These are phyloP conservation scores for Apiospora sp. DNA, from an alignment of 2,329 filamentous ascomycete genomes.

Conservation along the genomic window DNA sequence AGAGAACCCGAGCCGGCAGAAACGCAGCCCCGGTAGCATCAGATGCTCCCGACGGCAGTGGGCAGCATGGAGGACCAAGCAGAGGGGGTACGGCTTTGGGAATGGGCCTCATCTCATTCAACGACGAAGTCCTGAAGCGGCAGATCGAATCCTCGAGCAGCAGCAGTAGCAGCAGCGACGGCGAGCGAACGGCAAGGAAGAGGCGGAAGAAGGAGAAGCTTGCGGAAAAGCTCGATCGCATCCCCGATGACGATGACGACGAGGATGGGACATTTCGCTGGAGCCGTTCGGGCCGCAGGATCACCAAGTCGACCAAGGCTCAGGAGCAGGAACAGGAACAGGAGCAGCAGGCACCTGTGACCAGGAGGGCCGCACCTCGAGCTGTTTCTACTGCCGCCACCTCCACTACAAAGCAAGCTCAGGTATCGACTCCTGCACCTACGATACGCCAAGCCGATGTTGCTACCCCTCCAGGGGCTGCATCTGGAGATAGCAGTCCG, in stretches of 20 bases:
- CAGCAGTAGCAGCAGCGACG: conserved; percentile 1
- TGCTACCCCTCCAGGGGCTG: neutral
- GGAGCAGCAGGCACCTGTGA: neutral
- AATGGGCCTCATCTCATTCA: neutral
- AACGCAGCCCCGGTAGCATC: neutral
- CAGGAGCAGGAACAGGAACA: neutral
- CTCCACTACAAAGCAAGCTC: neutral
- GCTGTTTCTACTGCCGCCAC: neutral
- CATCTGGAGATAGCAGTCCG: neutral
- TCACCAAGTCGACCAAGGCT: neutral
- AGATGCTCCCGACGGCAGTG: neutral
- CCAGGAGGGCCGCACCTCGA: neutral
- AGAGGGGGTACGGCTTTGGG: neutral
- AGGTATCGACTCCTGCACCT: neutral
- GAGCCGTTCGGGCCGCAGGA: neutral
- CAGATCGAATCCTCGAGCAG: conserved; percentile 8
- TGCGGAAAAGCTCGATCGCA: neutral
- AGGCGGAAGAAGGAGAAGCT: neutral
- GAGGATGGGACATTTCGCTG: neutral
- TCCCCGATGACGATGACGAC: neutral
- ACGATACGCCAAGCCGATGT: neutral
- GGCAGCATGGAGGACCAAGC: neutral
- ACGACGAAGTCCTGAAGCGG: neutral
- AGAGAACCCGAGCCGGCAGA: neutral
- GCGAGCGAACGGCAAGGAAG: neutral